phyloP scores from a whole-genome alignment of 2,329 filamentous ascomycete genomes.

The Epichloe hybrida region DNA sequence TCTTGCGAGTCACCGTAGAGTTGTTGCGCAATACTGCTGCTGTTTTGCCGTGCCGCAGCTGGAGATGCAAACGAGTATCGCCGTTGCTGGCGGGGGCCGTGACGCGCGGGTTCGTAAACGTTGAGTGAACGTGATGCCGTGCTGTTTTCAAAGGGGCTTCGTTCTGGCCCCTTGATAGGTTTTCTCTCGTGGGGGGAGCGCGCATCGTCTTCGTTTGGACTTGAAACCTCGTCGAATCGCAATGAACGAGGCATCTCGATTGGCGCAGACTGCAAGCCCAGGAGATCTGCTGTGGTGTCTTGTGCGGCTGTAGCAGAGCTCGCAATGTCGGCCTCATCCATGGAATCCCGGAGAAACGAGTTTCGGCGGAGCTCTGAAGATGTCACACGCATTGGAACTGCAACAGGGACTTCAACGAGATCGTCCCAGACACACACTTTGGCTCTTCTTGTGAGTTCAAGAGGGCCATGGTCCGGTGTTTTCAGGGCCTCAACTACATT shows the following conservation, averaged over 20 bases:
- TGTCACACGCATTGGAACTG: slow-evolving; percentile 74
- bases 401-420: slow-evolving; percentile 87
- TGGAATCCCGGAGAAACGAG: slow-evolving; percentile 32
- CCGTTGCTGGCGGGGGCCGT: slow-evolving; percentile 30
- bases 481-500: slow-evolving; percentile 98
- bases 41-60: slow-evolving; percentile 31
- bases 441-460: slow-evolving; percentile 81
- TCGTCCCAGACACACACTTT: slow-evolving; percentile 98
- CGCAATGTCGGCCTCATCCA: slow-evolving; percentile 83
- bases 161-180: slow-evolving; percentile 11
- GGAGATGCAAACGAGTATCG: slow-evolving; percentile 41
- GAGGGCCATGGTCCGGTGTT: slow-evolving; percentile 75
- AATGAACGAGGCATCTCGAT: slow-evolving; percentile 60
- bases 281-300: slow-evolving; percentile 46
- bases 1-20: slow-evolving; percentile 39
- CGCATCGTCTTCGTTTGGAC: slow-evolving; percentile 27
- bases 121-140: slow-evolving; percentile 28
- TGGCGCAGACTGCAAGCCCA: slow-evolving; percentile 49
- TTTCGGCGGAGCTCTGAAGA: slow-evolving; percentile 72
- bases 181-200: slow-evolving; percentile 23
- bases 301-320: slow-evolving; percentile 20
- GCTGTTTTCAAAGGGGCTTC: slow-evolving; percentile 15
- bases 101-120: slow-evolving; percentile 31
- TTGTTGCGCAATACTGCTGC: slow-evolving; percentile 38
- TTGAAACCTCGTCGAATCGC: slow-evolving; percentile 51